Conservation (phyloP, 768 basidiomycete species). For the Auriscalpium microsporum region DNA sequence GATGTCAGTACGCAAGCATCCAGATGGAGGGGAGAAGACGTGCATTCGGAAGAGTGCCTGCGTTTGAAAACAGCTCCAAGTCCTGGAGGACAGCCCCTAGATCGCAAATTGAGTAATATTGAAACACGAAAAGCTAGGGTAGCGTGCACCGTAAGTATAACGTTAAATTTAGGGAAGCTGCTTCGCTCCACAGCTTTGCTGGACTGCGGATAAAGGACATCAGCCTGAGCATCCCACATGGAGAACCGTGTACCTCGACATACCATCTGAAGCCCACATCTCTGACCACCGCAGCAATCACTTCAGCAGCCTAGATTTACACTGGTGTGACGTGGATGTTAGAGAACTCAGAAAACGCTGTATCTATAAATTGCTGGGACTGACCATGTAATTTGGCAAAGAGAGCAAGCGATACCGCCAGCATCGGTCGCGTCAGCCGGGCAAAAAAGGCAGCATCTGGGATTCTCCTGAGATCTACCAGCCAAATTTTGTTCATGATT, state of each 20-base stretch:
- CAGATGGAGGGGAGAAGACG: background rate
- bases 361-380: too few species aligned
- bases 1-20: background rate
- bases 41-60: background rate
- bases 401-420: too few species aligned
- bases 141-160: conserved; percentile 2
- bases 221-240: background rate
- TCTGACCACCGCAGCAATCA: background rate
- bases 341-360: too few species aligned
- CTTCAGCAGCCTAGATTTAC: background rate
- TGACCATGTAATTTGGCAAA: too few species aligned
- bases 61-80: background rate
- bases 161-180: conserved; percentile 2
- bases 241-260: background rate
- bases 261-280: conserved; percentile 2
- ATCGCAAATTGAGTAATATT: too few species aligned
- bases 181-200: conserved; percentile 7
- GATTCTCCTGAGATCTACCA: too few species aligned
- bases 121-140: background rate
- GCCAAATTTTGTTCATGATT: too few species aligned
- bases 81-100: conserved; percentile 1
- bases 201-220: background rate
- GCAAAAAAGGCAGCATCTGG: too few species aligned
- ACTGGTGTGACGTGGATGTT: too few species aligned
- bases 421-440: too few species aligned